Percentiles rank a stretch among this genome's conserved stretches.
phyloP scores from a whole-genome alignment of 306 rosid genomes.

The Prunus dulcis region DNA sequence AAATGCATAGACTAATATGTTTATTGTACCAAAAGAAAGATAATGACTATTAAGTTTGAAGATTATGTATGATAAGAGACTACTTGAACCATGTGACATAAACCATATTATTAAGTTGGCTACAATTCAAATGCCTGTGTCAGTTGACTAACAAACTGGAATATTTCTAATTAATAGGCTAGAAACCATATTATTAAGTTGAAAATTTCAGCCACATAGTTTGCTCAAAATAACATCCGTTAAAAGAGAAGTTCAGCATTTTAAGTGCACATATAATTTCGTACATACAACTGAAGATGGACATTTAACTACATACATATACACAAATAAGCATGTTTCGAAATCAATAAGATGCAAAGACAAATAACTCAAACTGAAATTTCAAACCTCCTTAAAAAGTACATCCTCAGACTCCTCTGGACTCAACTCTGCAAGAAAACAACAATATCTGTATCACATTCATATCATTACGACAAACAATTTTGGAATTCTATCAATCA shows the following conservation, averaged over 20 bases:
- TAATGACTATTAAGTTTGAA: background rate
- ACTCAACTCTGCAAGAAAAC: slow-evolving; percentile 70
- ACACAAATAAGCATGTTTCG: background rate
- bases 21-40: background rate
- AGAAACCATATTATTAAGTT: background rate
- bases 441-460: slow-evolving; percentile 4
- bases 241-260: background rate
- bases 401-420: slow-evolving; percentile 97
- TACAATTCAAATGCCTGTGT: background rate
- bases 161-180: background rate
- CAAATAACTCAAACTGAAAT: slow-evolving; percentile 24
- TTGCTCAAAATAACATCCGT: background rate
- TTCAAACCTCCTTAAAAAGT: slow-evolving; percentile 88
- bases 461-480: background rate
- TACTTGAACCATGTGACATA: background rate
- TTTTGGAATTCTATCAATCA: background rate
- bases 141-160: background rate
- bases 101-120: background rate
- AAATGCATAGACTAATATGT: background rate
- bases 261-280: background rate
- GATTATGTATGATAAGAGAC: background rate
- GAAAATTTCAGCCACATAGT: background rate
- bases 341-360: slow-evolving; percentile 7
- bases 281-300: background rate
- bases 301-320: background rate